Conservation (phyloP, 176 grass and related monocot genomes). For the Hordeum marinum region DNA sequence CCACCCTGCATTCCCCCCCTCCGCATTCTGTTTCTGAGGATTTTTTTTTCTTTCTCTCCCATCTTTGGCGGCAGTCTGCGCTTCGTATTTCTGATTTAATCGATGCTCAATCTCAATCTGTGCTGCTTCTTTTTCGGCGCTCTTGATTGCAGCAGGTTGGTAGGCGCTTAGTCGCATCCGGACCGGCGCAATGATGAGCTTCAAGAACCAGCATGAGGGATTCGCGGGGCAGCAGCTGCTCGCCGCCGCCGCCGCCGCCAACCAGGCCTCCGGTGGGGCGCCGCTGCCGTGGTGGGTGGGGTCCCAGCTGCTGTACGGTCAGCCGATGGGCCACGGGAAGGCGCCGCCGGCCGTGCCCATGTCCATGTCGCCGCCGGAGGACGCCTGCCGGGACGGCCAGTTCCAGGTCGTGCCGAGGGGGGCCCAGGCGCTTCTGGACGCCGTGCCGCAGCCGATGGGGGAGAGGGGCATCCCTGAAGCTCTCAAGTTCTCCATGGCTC, state of each 20-base stretch:
- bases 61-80: not conserved
- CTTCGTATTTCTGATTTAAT: not conserved
- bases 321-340: slow-evolving; percentile 41
- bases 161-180: slow-evolving; percentile 23
- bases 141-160: slow-evolving; percentile 35
- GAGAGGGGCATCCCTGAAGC: slow-evolving; percentile 43
- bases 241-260: not conserved
- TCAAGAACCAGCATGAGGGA: slow-evolving; percentile 36
- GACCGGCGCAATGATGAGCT: slow-evolving; percentile 31
- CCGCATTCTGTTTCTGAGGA: not conserved
- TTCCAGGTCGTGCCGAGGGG: slow-evolving; percentile 36
- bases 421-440: slow-evolving; percentile 23
- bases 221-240: not conserved
- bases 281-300: slow-evolving; percentile 55
- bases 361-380: slow-evolving; percentile 5
- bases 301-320: slow-evolving; percentile 44
- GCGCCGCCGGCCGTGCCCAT: not conserved
- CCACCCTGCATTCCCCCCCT: not conserved
- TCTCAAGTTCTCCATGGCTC: slow-evolving; percentile 51
- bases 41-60: not conserved
- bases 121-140: not conserved
- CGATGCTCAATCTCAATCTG: not conserved
- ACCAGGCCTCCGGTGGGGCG: not conserved
- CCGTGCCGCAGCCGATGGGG: not conserved
- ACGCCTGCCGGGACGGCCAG: slow-evolving; percentile 29